These are phyloP conservation scores for Neopestalotiopsis clavispora DNA, from an alignment of 2,329 filamentous ascomycete species.

Conservation along the genomic window DNA sequence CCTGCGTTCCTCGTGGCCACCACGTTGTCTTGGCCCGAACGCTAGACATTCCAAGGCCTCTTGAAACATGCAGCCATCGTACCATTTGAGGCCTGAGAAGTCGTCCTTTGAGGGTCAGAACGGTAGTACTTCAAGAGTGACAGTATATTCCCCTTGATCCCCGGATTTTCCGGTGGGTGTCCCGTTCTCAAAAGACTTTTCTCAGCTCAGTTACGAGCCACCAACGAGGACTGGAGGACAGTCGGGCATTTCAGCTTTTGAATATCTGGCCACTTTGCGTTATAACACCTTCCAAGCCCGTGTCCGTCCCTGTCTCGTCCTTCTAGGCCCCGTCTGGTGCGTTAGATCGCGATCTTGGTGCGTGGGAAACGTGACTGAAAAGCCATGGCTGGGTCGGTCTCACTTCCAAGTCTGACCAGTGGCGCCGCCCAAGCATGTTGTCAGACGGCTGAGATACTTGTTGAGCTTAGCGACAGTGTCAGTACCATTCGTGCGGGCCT, in stretches of 20 bases:
- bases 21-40: constrained; percentile 5
- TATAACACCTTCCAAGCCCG: neutral
- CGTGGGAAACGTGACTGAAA: neutral
- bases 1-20: constrained; percentile 8
- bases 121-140: neutral
- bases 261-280: neutral
- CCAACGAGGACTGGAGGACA: neutral
- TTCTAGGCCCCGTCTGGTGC: neutral
- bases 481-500: neutral
- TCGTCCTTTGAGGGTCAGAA: neutral
- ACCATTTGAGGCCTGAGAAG: constrained; percentile 2
- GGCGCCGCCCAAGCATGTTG: neutral
- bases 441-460: constrained; percentile 3
- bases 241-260: neutral
- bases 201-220: neutral
- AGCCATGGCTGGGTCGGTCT: constrained; percentile 4
- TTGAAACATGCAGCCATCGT: constrained; percentile 9
- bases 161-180: neutral
- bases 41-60: constrained; percentile 4
- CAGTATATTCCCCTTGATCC: too few relatives aligned
- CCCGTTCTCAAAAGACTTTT: neutral
- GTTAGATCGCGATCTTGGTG: neutral
- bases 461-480: neutral
- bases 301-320: neutral
- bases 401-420: neutral